Percentiles rank a stretch among this genome's conserved stretches.
Conservation (phyloP, 1,284 basidiomycete genomes). For the Fistulinella cinereoalba region DNA sequence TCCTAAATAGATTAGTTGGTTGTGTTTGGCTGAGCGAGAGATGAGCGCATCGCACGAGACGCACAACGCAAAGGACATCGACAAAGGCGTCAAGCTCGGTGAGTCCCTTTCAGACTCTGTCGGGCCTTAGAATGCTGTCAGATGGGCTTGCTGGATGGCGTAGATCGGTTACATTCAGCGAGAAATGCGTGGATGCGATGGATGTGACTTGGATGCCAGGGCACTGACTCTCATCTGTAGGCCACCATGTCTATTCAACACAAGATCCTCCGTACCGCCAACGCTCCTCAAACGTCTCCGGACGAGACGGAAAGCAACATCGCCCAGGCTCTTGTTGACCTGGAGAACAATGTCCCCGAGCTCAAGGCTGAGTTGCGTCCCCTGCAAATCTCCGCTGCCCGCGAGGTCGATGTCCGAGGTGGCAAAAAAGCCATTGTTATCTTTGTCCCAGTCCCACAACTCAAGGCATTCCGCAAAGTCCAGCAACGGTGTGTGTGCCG, state of each 20-base stretch:
- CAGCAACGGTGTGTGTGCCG: conserved; percentile 81
- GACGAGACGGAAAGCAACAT: conserved; percentile 92
- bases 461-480: conserved; percentile 99
- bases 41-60: conserved; percentile 7
- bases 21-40: conserved; percentile 29
- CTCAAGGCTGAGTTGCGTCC: conserved; percentile 95
- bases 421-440: conserved; percentile 99
- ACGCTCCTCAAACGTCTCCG: conserved; percentile 86
- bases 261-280: conserved; percentile 96
- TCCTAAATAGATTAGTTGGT: conserved; percentile 25
- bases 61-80: conserved; percentile 32
- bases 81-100: conserved; percentile 45
- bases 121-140: conserved; percentile 8
- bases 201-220: conserved; percentile 40
- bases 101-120: conserved; percentile 36
- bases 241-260: conserved; percentile 67
- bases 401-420: conserved; percentile 98
- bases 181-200: conserved; percentile 45
- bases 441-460: conserved; percentile 96
- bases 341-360: conserved; percentile 97
- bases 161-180: conserved; percentile 14
- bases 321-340: conserved; percentile 95
- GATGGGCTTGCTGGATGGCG: conserved; percentile 7
- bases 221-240: conserved; percentile 42
- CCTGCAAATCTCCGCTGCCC: conserved; percentile 96